Base-by-base conservation (phyloP, 331 rosid species). In the Telfairia occidentalis region DNA sequence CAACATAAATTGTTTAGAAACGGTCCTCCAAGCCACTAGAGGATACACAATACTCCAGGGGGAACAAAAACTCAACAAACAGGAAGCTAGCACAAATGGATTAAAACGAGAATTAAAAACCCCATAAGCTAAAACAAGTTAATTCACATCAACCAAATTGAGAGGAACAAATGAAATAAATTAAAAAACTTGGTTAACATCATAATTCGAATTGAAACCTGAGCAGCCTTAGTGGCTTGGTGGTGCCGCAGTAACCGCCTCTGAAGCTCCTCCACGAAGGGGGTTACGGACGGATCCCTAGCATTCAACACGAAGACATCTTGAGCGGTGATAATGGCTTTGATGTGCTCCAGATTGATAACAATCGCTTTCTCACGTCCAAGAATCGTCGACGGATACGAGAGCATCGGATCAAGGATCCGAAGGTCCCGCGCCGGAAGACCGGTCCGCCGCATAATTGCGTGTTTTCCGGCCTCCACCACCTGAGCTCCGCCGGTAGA, bases 371-470 rank as follows among this genome's bases (percentile, higher is more conserved):
- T 76, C 85, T 95, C 97, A 34, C 97, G 89, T 0, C 99, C 99
- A 7, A 95, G 83, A 26, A 95, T 78, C 0, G 96, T 90, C 1
- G 97, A 95, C 0, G 97, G 99, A 80, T 92, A 95, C 0, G 99
- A 95, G 1, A 95, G 85, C n/a, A 92, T 84, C 32, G 96, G 99
- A 45, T 95, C 97, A 0, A 95, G 82, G 34, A 92, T 92, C 26
- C 97, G 89, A 1, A 95, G 96, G 74, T 95, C 96, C 2, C 97
- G 93, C 0, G 96, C 97, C 0, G 98, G 98, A 16, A 95, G 83
- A 0, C 98, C 97, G 1, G 98, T 91, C 0, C 96, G 90, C 15
- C 93, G 83, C 98, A 95, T 94, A 83, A 91, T 90, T 3, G 90
- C 81, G 49, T 95, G 98, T 72, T 95, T 95, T 0, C 97, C 98